Evolutionary conservation across 2,329 filamentous ascomycete genomes (phyloP), one percentile per base, ranked within the genome.

Genomic region (Aspergillus quadrilineatus): DNA sequence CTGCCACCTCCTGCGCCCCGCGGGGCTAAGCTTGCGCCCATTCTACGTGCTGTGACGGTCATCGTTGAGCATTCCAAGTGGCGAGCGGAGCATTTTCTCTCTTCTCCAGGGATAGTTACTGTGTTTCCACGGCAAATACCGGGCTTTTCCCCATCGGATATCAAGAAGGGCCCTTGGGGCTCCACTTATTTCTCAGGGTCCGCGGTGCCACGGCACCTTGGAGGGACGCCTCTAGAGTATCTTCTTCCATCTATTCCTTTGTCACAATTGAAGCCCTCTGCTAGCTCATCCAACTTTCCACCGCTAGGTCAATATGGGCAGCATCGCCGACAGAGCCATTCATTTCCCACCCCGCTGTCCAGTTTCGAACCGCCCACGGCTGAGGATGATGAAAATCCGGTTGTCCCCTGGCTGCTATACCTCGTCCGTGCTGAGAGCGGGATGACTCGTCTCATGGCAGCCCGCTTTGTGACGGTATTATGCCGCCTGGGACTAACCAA

Each of bases 31-130:
- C 75, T 96, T 39, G 81, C 85, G 1, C 85, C 85, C 8, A 83
- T 96, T 15, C 76, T 97, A 6, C 87, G 91, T 60, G 90, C 92
- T 0, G 84, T 96, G 50, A 82, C 86, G 17, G 82, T 86, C 45
- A 88, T 97, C 47, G 83, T 96, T 49, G 83, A 86, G 59, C 85
- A 90, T 65, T 97, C 93, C 0, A 88, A 87, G 63, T 89, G 88
- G 72, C 85, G 91, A 53, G 87, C 90, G 8, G 87, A 87, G 61
- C 84, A 90, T 65, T 81, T 90, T 48, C 74, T 88, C 43, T 87
- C 83, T 57, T 88, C 88, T 1, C 87, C 87, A 1, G 82, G 85
- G 0, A 84, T 92, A 41, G 75, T 89, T 55, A 84, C 87, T 17
- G 82, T 89, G 9, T 89, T 91, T 59, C 87, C 87, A 2, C 79